These are phyloP conservation scores for Leptographium lundbergii DNA, from an alignment of 2,329 filamentous ascomycete genomes.

Conservation along the genomic window DNA sequence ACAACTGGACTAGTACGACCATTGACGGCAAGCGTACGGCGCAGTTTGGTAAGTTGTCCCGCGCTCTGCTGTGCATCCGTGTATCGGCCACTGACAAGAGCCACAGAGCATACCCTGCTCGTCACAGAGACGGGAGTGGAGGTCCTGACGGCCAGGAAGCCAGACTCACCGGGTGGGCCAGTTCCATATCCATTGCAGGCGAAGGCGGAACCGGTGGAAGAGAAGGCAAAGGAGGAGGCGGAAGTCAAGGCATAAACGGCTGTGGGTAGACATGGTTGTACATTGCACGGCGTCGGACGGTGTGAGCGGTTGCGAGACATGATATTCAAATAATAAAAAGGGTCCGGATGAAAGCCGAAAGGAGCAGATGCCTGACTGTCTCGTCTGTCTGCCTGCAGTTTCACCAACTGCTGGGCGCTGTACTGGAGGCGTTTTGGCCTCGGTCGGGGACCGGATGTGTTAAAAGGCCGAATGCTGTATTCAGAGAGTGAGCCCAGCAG, in stretches of 20 bases:
- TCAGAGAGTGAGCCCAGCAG: too few relatives aligned
- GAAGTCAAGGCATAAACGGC: background rate
- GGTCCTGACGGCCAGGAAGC: constrained; percentile 61
- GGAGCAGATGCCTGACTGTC: background rate
- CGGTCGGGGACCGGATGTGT: too few relatives aligned
- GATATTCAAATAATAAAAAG: background rate
- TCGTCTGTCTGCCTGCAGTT: too few relatives aligned
- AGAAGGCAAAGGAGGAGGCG: background rate
- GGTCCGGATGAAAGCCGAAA: background rate
- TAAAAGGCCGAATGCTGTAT: too few relatives aligned
- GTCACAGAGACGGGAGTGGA: constrained; percentile 79
- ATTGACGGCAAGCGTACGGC: constrained; percentile 80
- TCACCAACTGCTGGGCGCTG: too few relatives aligned
- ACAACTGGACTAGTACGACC: constrained; percentile 96
- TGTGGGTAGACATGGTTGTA: background rate
- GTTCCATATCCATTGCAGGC: constrained; percentile 38
- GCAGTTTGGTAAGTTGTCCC: constrained; percentile 65
- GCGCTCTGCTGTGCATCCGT: background rate
- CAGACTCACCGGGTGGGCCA: constrained; percentile 65
- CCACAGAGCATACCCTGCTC: constrained; percentile 63
- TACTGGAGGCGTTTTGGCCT: too few relatives aligned
- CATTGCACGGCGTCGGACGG: background rate
- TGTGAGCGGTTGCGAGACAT: background rate
- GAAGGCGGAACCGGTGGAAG: background rate
- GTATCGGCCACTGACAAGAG: background rate